Conservation (phyloP, 495 filamentous ascomycete genomes). For the Apiosordaria backusii region DNA sequence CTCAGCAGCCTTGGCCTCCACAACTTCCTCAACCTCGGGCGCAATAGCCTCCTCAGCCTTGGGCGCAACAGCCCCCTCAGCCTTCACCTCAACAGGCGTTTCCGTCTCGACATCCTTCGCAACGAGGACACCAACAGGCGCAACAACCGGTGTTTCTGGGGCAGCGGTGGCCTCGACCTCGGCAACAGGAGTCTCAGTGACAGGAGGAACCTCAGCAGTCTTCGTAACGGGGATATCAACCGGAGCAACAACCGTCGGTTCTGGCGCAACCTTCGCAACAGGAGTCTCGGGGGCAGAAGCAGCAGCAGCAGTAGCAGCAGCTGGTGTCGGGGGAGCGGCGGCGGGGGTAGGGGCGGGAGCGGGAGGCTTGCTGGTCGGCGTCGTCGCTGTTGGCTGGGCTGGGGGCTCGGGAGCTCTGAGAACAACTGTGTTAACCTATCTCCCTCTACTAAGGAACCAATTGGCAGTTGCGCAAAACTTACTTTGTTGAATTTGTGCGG, state of each 20-base stretch:
- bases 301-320: slow-evolving; percentile 1
- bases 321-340: not conserved
- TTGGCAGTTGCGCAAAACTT: slow-evolving; percentile 10
- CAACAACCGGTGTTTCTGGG: not conserved
- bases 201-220: not conserved
- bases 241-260: not conserved
- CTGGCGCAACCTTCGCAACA: not conserved
- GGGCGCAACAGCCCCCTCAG: not conserved
- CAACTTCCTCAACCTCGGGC: not conserved
- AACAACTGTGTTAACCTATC: not conserved
- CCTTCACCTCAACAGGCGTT: not conserved
- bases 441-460: slow-evolving; percentile 7
- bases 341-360: not conserved
- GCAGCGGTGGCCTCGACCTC: not conserved
- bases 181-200: not conserved
- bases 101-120: not conserved
- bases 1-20: not conserved
- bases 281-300: not conserved
- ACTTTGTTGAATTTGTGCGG: slow-evolving; percentile 30
- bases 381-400: not conserved
- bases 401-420: not conserved
- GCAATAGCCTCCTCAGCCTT: not conserved
- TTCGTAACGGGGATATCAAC: too few relatives aligned
- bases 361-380: not conserved
- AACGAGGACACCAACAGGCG: not conserved